These are phyloP conservation scores for Tolypocladium guangdongense DNA, from an alignment of 2,329 filamentous ascomycete genomes.

Conservation along the genomic window DNA sequence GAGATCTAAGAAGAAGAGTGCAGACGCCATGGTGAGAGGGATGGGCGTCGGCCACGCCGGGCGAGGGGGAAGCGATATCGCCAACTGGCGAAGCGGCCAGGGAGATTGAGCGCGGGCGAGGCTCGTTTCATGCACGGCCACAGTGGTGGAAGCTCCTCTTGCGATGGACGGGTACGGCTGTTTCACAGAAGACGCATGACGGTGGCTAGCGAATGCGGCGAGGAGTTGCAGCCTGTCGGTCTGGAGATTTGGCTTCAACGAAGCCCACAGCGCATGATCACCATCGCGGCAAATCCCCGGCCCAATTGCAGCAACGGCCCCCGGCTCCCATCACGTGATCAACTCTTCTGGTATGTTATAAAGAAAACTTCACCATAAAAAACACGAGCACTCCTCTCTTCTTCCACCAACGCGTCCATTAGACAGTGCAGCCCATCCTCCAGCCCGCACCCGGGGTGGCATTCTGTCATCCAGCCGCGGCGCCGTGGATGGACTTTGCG, in stretches of 20 bases:
- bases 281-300: background rate
- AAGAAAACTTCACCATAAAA: background rate
- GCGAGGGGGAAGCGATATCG: constrained; percentile 8
- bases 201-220: background rate
- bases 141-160: background rate
- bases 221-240: background rate
- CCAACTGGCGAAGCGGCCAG: constrained; percentile 10
- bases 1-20: constrained; percentile 95
- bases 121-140: constrained; percentile 1
- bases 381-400: constrained; percentile 20
- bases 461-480: constrained; percentile 57
- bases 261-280: background rate
- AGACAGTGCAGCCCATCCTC: constrained; percentile 80
- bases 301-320: background rate
- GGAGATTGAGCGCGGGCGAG: constrained; percentile 3
- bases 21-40: constrained; percentile 71
- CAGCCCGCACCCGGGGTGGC: constrained; percentile 44
- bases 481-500: constrained; percentile 52
- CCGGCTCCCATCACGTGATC: constrained; percentile 4
- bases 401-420: constrained; percentile 57
- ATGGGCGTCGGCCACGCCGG: constrained; percentile 2
- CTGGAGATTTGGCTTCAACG: background rate
- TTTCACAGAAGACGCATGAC: background rate
- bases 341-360: background rate
- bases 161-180: background rate